These are phyloP conservation scores for Coemansia sp. DNA, from an alignment of 192 early-diverging fungal genomes.

Conservation along the genomic window DNA sequence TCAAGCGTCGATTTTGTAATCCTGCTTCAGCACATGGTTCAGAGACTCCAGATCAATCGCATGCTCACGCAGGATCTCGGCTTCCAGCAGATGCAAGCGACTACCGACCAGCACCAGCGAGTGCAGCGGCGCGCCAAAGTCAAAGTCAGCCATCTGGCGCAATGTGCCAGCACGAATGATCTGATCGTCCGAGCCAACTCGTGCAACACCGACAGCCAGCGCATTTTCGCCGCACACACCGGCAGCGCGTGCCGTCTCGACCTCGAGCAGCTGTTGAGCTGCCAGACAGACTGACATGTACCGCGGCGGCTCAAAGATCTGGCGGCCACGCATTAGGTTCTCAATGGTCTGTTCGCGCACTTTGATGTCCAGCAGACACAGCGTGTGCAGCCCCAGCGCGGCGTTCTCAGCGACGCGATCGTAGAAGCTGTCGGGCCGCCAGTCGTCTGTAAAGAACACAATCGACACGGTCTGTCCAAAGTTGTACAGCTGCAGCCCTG, in stretches of 20 bases:
- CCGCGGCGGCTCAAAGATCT: slow-evolving; percentile 95
- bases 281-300: slow-evolving; percentile 96
- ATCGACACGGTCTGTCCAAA: slow-evolving; percentile 99
- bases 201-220: slow-evolving; percentile 87
- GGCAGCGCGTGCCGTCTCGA: slow-evolving; percentile 77
- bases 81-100: slow-evolving; percentile 90
- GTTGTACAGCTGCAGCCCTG: slow-evolving; percentile 95
- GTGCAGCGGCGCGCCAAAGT: slow-evolving; percentile 95
- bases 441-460: slow-evolving; percentile 94
- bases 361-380: slow-evolving; percentile 97
- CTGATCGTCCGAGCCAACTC: slow-evolving; percentile 83
- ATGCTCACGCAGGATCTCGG: slow-evolving; percentile 77
- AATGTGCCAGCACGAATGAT: slow-evolving; percentile 85
- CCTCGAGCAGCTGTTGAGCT: slow-evolving; percentile 89
- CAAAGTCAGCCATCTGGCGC: slow-evolving; percentile 72
- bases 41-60: slow-evolving; percentile 68
- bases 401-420: slow-evolving; percentile 88
- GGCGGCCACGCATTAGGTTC: slow-evolving; percentile 89
- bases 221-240: slow-evolving; percentile 75
- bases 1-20: slow-evolving; percentile 58
- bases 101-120: slow-evolving; percentile 87
- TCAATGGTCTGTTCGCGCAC: slow-evolving; percentile 96
- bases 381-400: slow-evolving; percentile 83
- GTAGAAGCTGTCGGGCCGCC: slow-evolving; percentile 97
- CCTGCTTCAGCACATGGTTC: slow-evolving; percentile 64